phyloP scores from a whole-genome alignment of 225 moss, liverwort and hornwort genomes.

The Sphagnum tenellum region DNA sequence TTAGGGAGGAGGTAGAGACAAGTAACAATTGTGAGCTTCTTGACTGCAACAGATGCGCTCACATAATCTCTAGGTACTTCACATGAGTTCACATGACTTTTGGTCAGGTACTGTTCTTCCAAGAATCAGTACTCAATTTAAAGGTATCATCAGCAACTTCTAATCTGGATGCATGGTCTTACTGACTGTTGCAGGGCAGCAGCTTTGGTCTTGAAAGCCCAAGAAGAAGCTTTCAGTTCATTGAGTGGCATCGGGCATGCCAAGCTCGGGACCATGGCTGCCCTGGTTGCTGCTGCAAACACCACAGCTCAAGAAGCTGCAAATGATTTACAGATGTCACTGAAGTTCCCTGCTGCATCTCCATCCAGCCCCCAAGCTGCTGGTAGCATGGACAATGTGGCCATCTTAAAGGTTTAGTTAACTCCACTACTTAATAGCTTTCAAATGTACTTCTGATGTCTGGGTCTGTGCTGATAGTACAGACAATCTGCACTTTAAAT shows the following conservation, averaged over 20 bases:
- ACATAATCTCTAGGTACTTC: too few species aligned
- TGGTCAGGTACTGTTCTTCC: too few species aligned
- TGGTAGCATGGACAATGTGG: slow-evolving; percentile 36
- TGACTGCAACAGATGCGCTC: too few species aligned
- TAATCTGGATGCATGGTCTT: too few species aligned
- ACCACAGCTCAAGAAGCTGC: slow-evolving; percentile 55
- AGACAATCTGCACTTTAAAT: not conserved
- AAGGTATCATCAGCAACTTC: too few species aligned
- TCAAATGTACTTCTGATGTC: too few species aligned
- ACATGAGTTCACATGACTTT: too few species aligned
- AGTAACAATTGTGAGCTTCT: too few species aligned
- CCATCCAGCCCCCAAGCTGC: slow-evolving; percentile 15
- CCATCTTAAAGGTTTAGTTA: slow-evolving; percentile 47
- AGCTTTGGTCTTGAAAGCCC: slow-evolving; percentile 51
- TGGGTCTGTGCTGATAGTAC: too few species aligned
- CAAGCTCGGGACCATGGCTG: slow-evolving; percentile 56
- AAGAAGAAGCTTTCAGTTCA: slow-evolving; percentile 57
- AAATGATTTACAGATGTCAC: slow-evolving; percentile 47
- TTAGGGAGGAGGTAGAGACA: too few species aligned
- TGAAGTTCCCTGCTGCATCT: slow-evolving; percentile 26
- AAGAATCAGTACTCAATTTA: too few species aligned
- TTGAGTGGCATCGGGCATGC: slow-evolving; percentile 58
- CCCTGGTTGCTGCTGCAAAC: slow-evolving; percentile 59
- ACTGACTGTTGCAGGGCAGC: slow-evolving; percentile 39
- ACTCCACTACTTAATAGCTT: not conserved